Evolutionary conservation across 495 filamentous ascomycete genomes (phyloP), one percentile per base, ranked within the genome.

Genomic region (Aspergillus homomorphus): DNA sequence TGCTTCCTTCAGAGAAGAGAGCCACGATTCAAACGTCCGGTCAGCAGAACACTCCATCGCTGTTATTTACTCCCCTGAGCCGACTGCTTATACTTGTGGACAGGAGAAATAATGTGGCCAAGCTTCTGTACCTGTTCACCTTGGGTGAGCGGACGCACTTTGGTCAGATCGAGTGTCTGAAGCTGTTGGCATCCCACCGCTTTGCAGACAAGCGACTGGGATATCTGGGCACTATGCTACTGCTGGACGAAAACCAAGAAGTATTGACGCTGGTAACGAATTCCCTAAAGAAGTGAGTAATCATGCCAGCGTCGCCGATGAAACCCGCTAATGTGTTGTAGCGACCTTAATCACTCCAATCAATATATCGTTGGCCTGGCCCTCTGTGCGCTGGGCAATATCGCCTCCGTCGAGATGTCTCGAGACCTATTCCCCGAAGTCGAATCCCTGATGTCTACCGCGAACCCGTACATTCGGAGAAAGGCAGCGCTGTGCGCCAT

Each of bases 401-500:
- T 98, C 62, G 94, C 95, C 53, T 96, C 92, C 9, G 79, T 96
- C 65, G 94, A 98, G 71, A 98, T 98, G 94, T 94, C 93, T n/a
- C 84, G 94, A 75, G 94, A 98, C 74, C 80, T 98, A 20, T 98
- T 98, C 74, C 80, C 89, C 62, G 92, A 98, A 80, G 88, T 98
- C 63, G 95, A 98, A 75, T 87, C 77, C 43, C 84, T 98, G 19
- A 76, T 97, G 55, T 90, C 91, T 14, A 96, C 90, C 26, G 87
- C 91, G 38, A 98, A 98, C 71, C 93, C 94, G 12, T 98, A 98
- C 64, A 96, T 98, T 67, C 86, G 93, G 51, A 85, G 94, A 51
- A 98, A 98, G 80, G 94, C 95, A 33, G 95, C 94, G 6, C 82
- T 98, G n/a, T 98, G 94, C 72, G 94, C 94, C n/a, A 98, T 98